phyloP scores from a whole-genome alignment of 2,329 filamentous ascomycete genomes.

The Mollisia scopiformis region DNA sequence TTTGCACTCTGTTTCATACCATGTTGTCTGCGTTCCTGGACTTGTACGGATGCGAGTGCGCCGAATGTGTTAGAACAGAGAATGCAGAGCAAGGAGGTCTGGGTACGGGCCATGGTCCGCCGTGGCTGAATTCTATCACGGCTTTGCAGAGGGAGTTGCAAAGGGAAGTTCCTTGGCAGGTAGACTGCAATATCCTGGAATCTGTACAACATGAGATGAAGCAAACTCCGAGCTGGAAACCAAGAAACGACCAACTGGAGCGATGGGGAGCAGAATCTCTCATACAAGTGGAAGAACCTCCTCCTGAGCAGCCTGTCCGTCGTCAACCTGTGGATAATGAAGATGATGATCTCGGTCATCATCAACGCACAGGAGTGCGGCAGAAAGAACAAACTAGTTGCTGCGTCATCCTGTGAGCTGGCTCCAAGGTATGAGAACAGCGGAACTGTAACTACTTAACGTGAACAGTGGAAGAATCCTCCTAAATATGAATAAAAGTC shows the following conservation, averaged over 20 bases:
- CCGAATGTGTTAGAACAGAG: neutral
- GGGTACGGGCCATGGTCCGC: neutral
- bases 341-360: neutral
- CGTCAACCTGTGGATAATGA: neutral
- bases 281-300: neutral
- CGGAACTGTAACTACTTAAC: neutral
- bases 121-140: neutral
- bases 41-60: neutral
- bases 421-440: neutral
- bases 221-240: neutral
- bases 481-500: no score
- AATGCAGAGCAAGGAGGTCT: neutral
- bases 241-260: neutral
- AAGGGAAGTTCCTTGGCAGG: neutral
- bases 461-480: no score
- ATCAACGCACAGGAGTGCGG: neutral
- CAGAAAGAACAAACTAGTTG: neutral
- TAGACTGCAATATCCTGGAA: neutral
- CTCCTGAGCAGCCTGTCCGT: neutral
- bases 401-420: neutral
- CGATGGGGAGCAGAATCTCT: neutral
- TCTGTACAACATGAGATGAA: neutral
- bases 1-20: neutral
- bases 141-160: neutral
- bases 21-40: neutral